These are phyloP conservation scores for Solanum gracilifrons DNA, from an alignment of 257 asterid species.

Conservation along the genomic window DNA sequence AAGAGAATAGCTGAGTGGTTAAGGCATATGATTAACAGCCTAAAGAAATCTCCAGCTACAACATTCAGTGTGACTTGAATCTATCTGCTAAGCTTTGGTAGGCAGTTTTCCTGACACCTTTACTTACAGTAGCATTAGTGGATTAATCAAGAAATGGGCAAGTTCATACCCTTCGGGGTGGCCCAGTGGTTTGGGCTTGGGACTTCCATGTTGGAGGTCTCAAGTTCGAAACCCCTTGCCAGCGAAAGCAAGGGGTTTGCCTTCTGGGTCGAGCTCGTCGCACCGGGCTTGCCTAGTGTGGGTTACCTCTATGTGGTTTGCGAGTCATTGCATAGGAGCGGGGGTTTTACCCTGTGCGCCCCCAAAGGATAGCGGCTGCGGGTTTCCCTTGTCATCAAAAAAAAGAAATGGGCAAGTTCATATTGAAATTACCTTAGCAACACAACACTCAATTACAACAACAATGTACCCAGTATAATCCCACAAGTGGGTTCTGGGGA, in stretches of 20 bases:
- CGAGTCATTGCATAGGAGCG: no score
- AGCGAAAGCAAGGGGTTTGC: no score
- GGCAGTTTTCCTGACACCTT: background rate
- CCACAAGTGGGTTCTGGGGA: background rate
- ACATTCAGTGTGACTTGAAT: background rate
- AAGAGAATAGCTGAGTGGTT: background rate
- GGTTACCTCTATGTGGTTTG: no score
- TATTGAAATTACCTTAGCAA: background rate
- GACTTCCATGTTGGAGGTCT: no score
- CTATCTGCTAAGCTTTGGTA: background rate
- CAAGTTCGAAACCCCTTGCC: no score
- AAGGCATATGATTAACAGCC: background rate
- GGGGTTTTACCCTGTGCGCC: no score
- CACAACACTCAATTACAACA: background rate
- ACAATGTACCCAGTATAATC: background rate
- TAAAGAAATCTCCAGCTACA: background rate
- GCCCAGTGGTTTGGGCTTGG: no score
- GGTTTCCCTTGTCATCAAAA: no score
- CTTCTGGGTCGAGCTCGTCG: no score
- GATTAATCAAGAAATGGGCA: background rate
- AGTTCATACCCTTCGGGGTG: no score
- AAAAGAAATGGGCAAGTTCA: background rate
- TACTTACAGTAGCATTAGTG: background rate
- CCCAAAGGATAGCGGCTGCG: no score
- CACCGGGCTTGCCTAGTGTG: no score